Conservation (phyloP, 2,329 filamentous ascomycete genomes). For the Ophiostoma tasmaniense region DNA sequence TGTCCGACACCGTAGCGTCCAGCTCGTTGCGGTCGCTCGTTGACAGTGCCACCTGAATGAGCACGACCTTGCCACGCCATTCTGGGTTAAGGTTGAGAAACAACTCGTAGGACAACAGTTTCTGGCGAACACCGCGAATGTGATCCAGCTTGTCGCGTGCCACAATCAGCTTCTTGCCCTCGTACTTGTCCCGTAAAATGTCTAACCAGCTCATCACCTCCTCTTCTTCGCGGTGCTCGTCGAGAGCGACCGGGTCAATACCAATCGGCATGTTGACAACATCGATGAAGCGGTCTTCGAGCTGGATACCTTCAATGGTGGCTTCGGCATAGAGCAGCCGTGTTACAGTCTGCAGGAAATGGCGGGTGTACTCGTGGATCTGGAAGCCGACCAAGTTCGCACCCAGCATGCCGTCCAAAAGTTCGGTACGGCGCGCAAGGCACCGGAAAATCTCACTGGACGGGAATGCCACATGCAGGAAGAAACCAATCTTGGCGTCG, state of each 20-base stretch:
- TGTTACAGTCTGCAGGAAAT: conserved; percentile 94
- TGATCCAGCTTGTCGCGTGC: conserved; percentile 90
- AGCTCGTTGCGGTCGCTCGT: conserved; percentile 82
- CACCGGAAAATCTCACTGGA: conserved; percentile 95
- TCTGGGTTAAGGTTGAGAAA: conserved; percentile 91
- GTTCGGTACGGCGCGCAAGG: conserved; percentile 73
- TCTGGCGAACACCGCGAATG: conserved; percentile 86
- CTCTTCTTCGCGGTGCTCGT: conserved; percentile 58
- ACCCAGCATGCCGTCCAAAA: conserved; percentile 86
- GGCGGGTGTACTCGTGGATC: conserved; percentile 83
- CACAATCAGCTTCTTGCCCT: conserved; percentile 83
- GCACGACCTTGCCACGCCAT: conserved; percentile 77
- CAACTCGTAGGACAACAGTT: conserved; percentile 82
- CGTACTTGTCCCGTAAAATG: conserved; percentile 74
- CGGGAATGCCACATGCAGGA: conserved; percentile 88
- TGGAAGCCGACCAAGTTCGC: conserved; percentile 92
- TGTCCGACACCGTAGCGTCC: conserved; percentile 81
- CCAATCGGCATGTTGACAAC: conserved; percentile 81
- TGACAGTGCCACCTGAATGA: conserved; percentile 90
- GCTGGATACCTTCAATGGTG: conserved; percentile 74
- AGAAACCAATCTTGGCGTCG: conserved; percentile 92
- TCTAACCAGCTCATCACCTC: conserved; percentile 73
- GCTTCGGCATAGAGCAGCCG: conserved; percentile 85
- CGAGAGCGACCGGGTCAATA: conserved; percentile 73
- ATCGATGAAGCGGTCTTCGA: conserved; percentile 90